phyloP scores from a whole-genome alignment of 1,284 basidiomycete genomes.

The Thelephora terrestris region DNA sequence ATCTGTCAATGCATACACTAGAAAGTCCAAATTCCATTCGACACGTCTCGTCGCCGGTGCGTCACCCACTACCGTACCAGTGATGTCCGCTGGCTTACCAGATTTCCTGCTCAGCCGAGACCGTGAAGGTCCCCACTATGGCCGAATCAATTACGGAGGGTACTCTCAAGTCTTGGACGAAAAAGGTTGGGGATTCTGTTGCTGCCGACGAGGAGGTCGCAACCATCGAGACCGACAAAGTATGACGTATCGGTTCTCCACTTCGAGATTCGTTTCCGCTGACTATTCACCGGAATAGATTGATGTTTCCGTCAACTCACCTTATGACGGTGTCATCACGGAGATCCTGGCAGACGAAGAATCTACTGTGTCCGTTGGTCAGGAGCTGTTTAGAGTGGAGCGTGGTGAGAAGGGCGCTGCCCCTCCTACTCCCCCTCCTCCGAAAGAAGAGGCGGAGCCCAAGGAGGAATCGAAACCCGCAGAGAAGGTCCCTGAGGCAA shows the following conservation, averaged over 20 bases:
- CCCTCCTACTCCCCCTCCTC: slow-evolving; percentile 24
- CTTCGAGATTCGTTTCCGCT: background rate
- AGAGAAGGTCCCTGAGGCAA: slow-evolving; percentile 33
- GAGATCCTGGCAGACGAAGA: slow-evolving; percentile 88
- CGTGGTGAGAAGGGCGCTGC: slow-evolving; percentile 62
- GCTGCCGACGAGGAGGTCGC: slow-evolving; percentile 93
- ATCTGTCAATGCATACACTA: slow-evolving; percentile 23
- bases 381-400: slow-evolving; percentile 91
- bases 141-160: slow-evolving; percentile 98
- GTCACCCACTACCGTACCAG: slow-evolving; percentile 11
- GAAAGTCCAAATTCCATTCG: slow-evolving; percentile 56
- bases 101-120: slow-evolving; percentile 46
- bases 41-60: slow-evolving; percentile 58
- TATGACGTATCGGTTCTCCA: slow-evolving; percentile 22
- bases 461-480: slow-evolving; percentile 38
- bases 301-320: slow-evolving; percentile 95
- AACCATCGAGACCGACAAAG: slow-evolving; percentile 99
- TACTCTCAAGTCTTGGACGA: slow-evolving; percentile 92
- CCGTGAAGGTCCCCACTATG: slow-evolving; percentile 97
- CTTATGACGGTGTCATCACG: slow-evolving; percentile 79
- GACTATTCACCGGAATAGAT: slow-evolving; percentile 46
- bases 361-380: slow-evolving; percentile 90
- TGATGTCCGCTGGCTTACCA: slow-evolving; percentile 9
- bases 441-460: slow-evolving; percentile 15
- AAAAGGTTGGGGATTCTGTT: slow-evolving; percentile 89